These are phyloP conservation scores for Athelia psychrophila DNA, from an alignment of 1,284 basidiomycete species.

Conservation along the genomic window DNA sequence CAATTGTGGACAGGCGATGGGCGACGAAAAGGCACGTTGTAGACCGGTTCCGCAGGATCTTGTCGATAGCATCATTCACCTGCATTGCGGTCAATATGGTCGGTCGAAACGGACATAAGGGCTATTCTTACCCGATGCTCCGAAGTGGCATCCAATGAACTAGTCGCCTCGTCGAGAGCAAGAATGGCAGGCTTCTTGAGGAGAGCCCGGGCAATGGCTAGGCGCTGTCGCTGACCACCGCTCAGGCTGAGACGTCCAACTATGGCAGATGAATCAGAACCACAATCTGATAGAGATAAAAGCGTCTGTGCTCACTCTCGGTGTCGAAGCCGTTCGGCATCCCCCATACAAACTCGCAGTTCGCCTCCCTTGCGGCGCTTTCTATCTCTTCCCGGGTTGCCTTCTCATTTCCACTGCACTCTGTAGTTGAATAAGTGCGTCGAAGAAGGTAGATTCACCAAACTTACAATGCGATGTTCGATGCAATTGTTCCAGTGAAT, in stretches of 20 bases:
- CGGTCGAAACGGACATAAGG: slow-evolving; percentile 1
- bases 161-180: slow-evolving; percentile 82
- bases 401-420: slow-evolving; percentile 52
- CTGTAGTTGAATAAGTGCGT: neutral
- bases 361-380: slow-evolving; percentile 84
- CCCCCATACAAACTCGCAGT: slow-evolving; percentile 94
- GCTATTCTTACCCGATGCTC: slow-evolving; percentile 60
- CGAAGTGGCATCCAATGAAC: slow-evolving; percentile 86
- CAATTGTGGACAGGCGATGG: slow-evolving; percentile 84
- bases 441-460: neutral
- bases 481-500: slow-evolving; percentile 87
- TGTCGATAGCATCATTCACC: slow-evolving; percentile 91
- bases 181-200: slow-evolving; percentile 84
- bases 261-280: slow-evolving; percentile 24
- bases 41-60: slow-evolving; percentile 71
- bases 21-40: slow-evolving; percentile 91
- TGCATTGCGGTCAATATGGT: slow-evolving; percentile 21
- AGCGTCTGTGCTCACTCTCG: slow-evolving; percentile 44
- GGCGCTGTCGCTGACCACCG: slow-evolving; percentile 71
- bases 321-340: slow-evolving; percentile 87
- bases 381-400: slow-evolving; percentile 85
- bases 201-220: slow-evolving; percentile 80
- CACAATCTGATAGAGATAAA: neutral
- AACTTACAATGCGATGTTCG: slow-evolving; percentile 84
- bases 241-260: slow-evolving; percentile 74